Evolutionary conservation across 306 rosid genomes (phyloP).

Genomic region (Abrus pulchellus): DNA sequence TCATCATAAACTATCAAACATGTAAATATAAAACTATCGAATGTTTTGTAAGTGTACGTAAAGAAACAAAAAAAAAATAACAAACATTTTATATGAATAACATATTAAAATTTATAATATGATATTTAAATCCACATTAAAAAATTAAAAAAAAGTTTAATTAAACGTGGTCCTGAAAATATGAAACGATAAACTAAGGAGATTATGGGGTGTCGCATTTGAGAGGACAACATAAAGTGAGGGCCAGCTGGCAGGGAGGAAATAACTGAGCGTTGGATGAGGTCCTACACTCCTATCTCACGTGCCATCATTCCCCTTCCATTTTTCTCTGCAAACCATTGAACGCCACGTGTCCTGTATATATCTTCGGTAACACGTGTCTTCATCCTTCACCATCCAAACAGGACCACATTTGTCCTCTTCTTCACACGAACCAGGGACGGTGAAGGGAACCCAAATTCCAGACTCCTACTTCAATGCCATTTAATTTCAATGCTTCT

Average conservation of each 20-base stretch:
- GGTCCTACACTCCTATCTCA: slow-evolving; percentile 1
- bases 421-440: slow-evolving; percentile 40
- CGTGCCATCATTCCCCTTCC: slow-evolving; percentile 18
- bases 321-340: not conserved
- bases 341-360: slow-evolving; percentile 7
- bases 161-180: not conserved
- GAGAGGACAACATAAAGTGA: not conserved
- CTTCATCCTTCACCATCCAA: slow-evolving; percentile 31
- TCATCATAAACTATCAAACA: no score
- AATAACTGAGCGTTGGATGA: not conserved
- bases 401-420: slow-evolving; percentile 54
- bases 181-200: slow-evolving; percentile 5
- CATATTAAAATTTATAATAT: no score
- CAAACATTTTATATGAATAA: no score
- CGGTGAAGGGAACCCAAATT: slow-evolving; percentile 51
- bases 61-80: no score
- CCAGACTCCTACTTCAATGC: not conserved
- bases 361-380: not conserved
- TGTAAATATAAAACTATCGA: no score
- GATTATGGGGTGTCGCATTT: slow-evolving; percentile 18
- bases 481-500: not conserved
- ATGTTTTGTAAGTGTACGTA: no score
- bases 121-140: no score
- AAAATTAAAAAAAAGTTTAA: no score
- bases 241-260: slow-evolving; percentile 6